Conservation (phyloP, 2,329 filamentous ascomycete species). For the Leptographium flavum region DNA sequence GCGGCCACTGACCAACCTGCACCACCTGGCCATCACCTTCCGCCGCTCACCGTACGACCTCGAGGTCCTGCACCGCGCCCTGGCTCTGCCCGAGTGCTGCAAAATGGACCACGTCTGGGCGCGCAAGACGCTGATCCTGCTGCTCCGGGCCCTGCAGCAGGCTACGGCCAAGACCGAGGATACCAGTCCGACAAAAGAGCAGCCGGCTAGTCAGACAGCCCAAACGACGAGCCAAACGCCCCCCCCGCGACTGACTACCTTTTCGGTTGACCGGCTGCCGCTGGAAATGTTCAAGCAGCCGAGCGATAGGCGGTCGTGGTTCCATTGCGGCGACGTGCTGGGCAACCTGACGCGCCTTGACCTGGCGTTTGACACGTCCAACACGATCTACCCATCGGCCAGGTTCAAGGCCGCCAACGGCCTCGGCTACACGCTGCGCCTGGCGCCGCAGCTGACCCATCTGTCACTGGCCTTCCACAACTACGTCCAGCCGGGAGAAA, state of each 20-base stretch:
- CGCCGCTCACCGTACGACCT: slow-evolving; percentile 25
- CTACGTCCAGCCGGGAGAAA: slow-evolving; percentile 23
- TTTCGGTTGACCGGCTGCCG: slow-evolving; percentile 28
- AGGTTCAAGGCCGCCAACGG: slow-evolving; percentile 27
- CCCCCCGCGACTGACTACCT: slow-evolving; percentile 17
- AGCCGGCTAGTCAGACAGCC: no score
- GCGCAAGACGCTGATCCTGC: slow-evolving; percentile 18
- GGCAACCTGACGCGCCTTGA: slow-evolving; percentile 23
- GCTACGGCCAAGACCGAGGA: not conserved
- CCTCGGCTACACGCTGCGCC: slow-evolving; percentile 26
- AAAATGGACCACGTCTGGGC: slow-evolving; percentile 24
- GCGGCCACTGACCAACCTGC: slow-evolving; percentile 24
- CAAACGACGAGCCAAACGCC: no score
- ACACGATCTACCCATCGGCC: slow-evolving; percentile 21
- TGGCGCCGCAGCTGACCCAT: slow-evolving; percentile 21
- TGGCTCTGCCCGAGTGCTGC: slow-evolving; percentile 23
- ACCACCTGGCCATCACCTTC: slow-evolving; percentile 25
- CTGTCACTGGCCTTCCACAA: slow-evolving; percentile 28
- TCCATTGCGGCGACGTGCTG: slow-evolving; percentile 25
- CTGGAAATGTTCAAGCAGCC: slow-evolving; percentile 25
- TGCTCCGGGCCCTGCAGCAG: slow-evolving; percentile 10
- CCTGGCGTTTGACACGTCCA: slow-evolving; percentile 25
- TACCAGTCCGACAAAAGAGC: no score
- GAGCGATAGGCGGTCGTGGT: slow-evolving; percentile 25
- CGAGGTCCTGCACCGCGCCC: slow-evolving; percentile 22